Evolutionary conservation across 1,284 basidiomycete species (phyloP).

Genomic region (Blastosporella zonata): DNA sequence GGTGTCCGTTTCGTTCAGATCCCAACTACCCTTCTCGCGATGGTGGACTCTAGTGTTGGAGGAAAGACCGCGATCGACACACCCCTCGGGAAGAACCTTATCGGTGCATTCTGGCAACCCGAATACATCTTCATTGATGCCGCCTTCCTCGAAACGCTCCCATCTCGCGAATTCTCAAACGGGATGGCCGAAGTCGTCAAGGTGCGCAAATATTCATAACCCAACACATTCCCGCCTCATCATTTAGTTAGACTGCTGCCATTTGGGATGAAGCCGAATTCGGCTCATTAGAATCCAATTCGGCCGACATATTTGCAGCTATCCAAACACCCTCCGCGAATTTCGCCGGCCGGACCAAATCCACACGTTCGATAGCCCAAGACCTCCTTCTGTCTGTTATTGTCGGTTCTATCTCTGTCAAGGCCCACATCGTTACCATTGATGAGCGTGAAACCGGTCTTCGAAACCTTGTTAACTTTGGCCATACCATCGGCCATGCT

Average conservation of each 20-base stretch:
- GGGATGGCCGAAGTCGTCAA: conserved; percentile 99
- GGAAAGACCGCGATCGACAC: conserved; percentile 99
- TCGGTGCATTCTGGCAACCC: conserved; percentile 99
- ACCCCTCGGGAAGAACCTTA: conserved; percentile 91
- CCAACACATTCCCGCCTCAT: conserved; percentile 4
- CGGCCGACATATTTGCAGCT: conserved; percentile 81
- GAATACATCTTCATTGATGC: conserved; percentile 97
- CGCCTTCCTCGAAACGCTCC: conserved; percentile 92
- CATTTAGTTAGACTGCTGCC: conserved; percentile 74
- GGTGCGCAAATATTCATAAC: conserved; percentile 42
- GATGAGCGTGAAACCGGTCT: conserved; percentile 95
- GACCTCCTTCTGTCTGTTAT: conserved; percentile 82
- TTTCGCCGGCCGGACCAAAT: conserved; percentile 58
- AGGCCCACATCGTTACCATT: conserved; percentile 92
- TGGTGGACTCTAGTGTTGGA: conserved; percentile 98
- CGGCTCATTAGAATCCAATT: conserved; percentile 78
- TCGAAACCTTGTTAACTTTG: conserved; percentile 96
- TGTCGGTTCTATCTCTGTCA: conserved; percentile 85
- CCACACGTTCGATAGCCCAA: conserved; percentile 73
- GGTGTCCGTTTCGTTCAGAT: conserved; percentile 91
- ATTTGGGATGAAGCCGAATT: conserved; percentile 94
- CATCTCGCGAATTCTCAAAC: conserved; percentile 91
- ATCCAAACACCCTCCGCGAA: conserved; percentile 70
- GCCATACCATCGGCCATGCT: conserved; percentile 94
- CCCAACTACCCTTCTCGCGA: conserved; percentile 93